phyloP scores from a whole-genome alignment of 2,329 filamentous ascomycete genomes.

The Penicillium sp. region DNA sequence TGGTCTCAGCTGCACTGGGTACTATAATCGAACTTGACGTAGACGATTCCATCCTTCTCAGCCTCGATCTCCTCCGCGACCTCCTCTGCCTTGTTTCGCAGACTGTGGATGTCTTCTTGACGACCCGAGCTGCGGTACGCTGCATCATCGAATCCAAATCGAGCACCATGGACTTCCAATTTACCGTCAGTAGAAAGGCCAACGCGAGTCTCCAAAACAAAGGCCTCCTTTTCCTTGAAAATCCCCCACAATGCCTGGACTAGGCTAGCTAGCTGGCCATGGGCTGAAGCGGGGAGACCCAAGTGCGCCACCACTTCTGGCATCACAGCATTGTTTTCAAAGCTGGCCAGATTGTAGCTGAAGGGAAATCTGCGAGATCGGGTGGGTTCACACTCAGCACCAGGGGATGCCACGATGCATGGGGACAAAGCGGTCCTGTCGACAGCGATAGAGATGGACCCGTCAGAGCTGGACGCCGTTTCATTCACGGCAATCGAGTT shows the following conservation, averaged over 20 bases:
- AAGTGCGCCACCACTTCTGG: slow-evolving; percentile 51
- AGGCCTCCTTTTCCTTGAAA: slow-evolving; percentile 67
- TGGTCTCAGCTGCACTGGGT: too few species aligned
- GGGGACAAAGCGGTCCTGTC: slow-evolving; percentile 65
- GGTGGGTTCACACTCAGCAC: slow-evolving; percentile 46
- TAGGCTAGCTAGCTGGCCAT: slow-evolving; percentile 51
- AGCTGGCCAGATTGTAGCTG: slow-evolving; percentile 55
- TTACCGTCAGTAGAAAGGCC: slow-evolving; percentile 44
- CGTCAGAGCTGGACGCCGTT: slow-evolving; percentile 42
- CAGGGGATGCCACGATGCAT: slow-evolving; percentile 64
- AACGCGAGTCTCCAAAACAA: slow-evolving; percentile 58
- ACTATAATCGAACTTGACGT: slow-evolving; percentile 59
- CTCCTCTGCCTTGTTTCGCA: slow-evolving; percentile 56
- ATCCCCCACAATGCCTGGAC: slow-evolving; percentile 59
- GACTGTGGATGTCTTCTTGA: slow-evolving; percentile 61
- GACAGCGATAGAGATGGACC: slow-evolving; percentile 65
- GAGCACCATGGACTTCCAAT: slow-evolving; percentile 56
- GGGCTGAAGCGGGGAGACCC: slow-evolving; percentile 52
- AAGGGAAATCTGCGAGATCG: slow-evolving; percentile 62
- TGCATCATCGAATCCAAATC: slow-evolving; percentile 70
- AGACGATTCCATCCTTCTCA: slow-evolving; percentile 74
- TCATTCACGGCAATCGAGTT: slow-evolving; percentile 50
- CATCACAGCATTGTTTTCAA: slow-evolving; percentile 47
- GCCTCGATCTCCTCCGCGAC: slow-evolving; percentile 62
- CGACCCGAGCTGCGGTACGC: slow-evolving; percentile 65